These are phyloP conservation scores for Chrysoporthe deuterocubensis DNA, from an alignment of 2,329 filamentous ascomycete genomes.

Conservation along the genomic window DNA sequence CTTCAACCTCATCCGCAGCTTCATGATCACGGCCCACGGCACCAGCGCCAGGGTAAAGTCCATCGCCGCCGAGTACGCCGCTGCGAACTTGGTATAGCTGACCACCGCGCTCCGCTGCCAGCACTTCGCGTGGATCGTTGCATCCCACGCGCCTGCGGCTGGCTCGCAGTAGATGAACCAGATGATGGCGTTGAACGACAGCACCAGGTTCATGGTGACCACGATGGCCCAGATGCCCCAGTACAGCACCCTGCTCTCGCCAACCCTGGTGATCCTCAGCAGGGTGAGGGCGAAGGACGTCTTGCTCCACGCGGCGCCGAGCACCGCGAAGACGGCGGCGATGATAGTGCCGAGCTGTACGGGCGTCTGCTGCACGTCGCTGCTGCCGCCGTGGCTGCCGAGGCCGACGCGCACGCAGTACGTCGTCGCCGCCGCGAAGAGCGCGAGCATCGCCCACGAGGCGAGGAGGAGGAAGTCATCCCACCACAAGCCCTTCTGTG, in stretches of 20 bases:
- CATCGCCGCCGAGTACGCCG: constrained; percentile 42
- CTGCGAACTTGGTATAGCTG: constrained; percentile 39
- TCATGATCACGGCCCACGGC: constrained; percentile 47
- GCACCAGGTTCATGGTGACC: constrained; percentile 34
- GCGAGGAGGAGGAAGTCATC: constrained; percentile 23
- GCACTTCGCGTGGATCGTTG: constrained; percentile 35
- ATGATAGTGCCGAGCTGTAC: constrained; percentile 21
- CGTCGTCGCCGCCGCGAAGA: constrained; percentile 16
- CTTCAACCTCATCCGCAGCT: constrained; percentile 43
- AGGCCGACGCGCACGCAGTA: constrained; percentile 20
- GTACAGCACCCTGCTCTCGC: constrained; percentile 31
- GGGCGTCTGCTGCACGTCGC: constrained; percentile 3
- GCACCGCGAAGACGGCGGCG: constrained; percentile 34
- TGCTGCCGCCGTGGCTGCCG: constrained; percentile 15
- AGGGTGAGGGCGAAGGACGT: constrained; percentile 41
- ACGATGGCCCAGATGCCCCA: constrained; percentile 37
- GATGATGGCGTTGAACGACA: constrained; percentile 35
- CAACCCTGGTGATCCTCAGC: constrained; percentile 34
- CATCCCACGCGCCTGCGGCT: constrained; percentile 37
- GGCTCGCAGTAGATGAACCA: constrained; percentile 40
- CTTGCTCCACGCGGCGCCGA: constrained; percentile 40
- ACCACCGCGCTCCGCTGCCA: constrained; percentile 38
- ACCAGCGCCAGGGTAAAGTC: constrained; percentile 46
- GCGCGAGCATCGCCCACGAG: constrained; percentile 23
- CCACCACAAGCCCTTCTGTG: constrained; percentile 22